Percentiles rank a stretch among this genome's conserved stretches.
Conservation (phyloP, 1,284 basidiomycete species). For the Sporisorium exsertum region DNA sequence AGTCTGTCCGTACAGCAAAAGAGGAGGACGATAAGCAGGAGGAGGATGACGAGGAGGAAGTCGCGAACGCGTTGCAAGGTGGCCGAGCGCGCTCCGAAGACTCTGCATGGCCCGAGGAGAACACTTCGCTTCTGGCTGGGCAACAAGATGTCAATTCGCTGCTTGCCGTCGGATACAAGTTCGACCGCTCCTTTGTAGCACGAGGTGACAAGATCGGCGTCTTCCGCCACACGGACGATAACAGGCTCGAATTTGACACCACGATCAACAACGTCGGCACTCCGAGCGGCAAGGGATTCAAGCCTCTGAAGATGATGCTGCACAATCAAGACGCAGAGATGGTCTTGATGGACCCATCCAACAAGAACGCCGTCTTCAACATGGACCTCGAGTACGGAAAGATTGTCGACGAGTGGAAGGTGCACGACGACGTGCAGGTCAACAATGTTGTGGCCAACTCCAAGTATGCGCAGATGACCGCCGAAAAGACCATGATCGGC, state of each 20-base stretch:
- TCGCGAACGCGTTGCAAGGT: constrained; percentile 70
- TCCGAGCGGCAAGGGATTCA: constrained; percentile 84
- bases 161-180: constrained; percentile 94
- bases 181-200: constrained; percentile 93
- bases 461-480: constrained; percentile 95
- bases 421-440: constrained; percentile 87
- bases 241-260: constrained; percentile 85
- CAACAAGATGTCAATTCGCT: constrained; percentile 77
- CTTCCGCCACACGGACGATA: constrained; percentile 84
- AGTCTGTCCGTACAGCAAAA: constrained; percentile 40
- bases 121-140: constrained; percentile 33
- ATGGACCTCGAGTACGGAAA: constrained; percentile 96
- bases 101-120: constrained; percentile 43
- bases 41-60: constrained; percentile 75
- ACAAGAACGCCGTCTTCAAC: constrained; percentile 86
- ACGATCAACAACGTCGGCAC: constrained; percentile 88
- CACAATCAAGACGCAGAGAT: constrained; percentile 97
- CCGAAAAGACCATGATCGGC: constrained; percentile 92
- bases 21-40: constrained; percentile 67
- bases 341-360: constrained; percentile 87
- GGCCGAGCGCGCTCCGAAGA: constrained; percentile 27
- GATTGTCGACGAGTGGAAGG: constrained; percentile 98
- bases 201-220: constrained; percentile 96
- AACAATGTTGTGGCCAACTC: constrained; percentile 89
- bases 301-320: constrained; percentile 90